Evolutionary conservation across 2,329 filamentous ascomycete species (phyloP), one percentile per base, ranked within the genome.

Genomic region (Penicillium corylophilum): DNA sequence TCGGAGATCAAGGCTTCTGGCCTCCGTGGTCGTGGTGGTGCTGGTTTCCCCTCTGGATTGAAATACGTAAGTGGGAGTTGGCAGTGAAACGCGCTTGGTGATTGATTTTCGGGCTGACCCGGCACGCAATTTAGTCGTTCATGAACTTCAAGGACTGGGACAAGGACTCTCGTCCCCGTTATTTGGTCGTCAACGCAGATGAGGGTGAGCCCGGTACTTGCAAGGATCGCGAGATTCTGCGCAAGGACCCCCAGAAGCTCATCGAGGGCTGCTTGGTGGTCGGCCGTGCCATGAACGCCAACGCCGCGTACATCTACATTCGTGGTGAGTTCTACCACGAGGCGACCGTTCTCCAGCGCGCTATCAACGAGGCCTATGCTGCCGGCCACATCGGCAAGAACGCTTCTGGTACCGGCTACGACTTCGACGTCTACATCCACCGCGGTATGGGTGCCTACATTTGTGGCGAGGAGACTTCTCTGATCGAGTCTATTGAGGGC

Each of bases 61-160:
- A 99, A 99, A 92, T 99, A 94, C 89, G 91, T 95, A 85, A 64
- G 85, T 79, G 49, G 31, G 35, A 62, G 50, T 53, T 45, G n/a
- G 46, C 50, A 41, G 23, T 50, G 43, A 42, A 16, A 38, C 16
- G 20, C 33, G 9, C 33, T 16, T 44, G 7, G 46, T 43, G 33
- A 28, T 31, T 23, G 16, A 26, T 28, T 47, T 54, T 58, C 33
- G 61, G 48, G 55, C 36, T 35, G 39, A 51, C 52, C 49, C 39
- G 44, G 41, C 47, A 46, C 20, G 35, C 23, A 66, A 67, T 45
- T 59, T 68, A 95, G 91, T 96, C 92, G 44, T 99, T 99, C 77
- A 99, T 99, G 94, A 99, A 99, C 82, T 92, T 93, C 82, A 96
- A 96, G 78, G 94, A 91, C 67, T 99, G 94, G 94, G 93, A 99